phyloP scores from a whole-genome alignment of 345 rosid genomes.

The Salix brachista region DNA sequence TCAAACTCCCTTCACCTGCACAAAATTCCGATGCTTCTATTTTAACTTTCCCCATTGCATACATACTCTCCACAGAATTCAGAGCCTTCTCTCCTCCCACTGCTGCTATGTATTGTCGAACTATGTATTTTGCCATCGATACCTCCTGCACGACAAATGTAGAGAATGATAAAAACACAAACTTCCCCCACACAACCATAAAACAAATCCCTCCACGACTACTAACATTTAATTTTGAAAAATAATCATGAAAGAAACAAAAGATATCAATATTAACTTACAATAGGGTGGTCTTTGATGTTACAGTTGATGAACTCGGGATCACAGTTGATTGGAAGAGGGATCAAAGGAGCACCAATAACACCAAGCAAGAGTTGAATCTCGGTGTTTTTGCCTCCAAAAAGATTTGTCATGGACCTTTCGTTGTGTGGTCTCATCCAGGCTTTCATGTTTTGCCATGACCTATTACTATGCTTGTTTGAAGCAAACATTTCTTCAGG shows the following conservation, averaged over 20 bases:
- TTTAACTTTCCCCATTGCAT: constrained; percentile 90
- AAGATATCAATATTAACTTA: constrained; percentile 20
- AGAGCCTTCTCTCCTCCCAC: constrained; percentile 79
- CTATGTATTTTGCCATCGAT: constrained; percentile 90
- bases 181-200: neutral
- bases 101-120: constrained; percentile 83
- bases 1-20: constrained; percentile 54
- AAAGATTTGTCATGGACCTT: constrained; percentile 32
- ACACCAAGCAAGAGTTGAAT: constrained; percentile 94
- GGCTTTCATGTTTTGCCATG: constrained; percentile 83
- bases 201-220: neutral
- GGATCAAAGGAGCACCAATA: constrained; percentile 87
- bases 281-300: constrained; percentile 63
- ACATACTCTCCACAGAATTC: constrained; percentile 66
- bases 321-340: constrained; percentile 53
- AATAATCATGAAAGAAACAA: neutral
- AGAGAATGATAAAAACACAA: neutral
- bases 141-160: constrained; percentile 41
- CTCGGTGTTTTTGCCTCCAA: constrained; percentile 67
- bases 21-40: constrained; percentile 80
- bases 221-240: neutral
- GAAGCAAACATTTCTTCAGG: constrained; percentile 79
- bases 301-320: constrained; percentile 32
- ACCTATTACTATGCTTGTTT: constrained; percentile 23
- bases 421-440: constrained; percentile 52